phyloP scores from a whole-genome alignment of 192 early-diverging fungal genomes.

The Helicostylum pulchrum region DNA sequence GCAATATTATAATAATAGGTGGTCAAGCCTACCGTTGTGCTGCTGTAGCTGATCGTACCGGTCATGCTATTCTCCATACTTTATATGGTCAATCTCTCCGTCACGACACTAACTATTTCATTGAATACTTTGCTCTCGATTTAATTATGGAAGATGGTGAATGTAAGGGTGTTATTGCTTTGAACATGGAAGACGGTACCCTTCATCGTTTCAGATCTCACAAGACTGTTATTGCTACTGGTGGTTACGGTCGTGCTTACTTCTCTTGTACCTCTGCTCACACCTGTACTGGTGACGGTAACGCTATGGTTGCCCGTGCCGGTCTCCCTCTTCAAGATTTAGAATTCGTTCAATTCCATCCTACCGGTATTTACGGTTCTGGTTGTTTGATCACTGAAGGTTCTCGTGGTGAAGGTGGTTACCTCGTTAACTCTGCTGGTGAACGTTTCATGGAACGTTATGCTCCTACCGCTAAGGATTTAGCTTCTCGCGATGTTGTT shows the following conservation, averaged over 20 bases:
- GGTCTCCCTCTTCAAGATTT: slow-evolving; percentile 96
- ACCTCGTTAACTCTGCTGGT: slow-evolving; percentile 92
- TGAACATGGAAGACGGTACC: slow-evolving; percentile 98
- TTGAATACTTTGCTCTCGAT: slow-evolving; percentile 99
- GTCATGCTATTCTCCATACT: slow-evolving; percentile 96
- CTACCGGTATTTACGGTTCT: slow-evolving; percentile 97
- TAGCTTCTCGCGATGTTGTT: slow-evolving; percentile 99
- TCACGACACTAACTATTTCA: slow-evolving; percentile 95
- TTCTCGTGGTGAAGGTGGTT: slow-evolving; percentile 95
- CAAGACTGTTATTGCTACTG: slow-evolving; percentile 98
- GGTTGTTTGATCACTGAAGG: slow-evolving; percentile 96
- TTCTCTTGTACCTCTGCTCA: slow-evolving; percentile 98
- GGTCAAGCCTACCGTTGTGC: slow-evolving; percentile 98
- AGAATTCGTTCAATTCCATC: slow-evolving; percentile 99
- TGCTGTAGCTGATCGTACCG: slow-evolving; percentile 97
- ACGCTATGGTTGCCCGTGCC: slow-evolving; percentile 97
- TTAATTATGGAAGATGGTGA: slow-evolving; percentile 98
- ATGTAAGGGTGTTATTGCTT: slow-evolving; percentile 94
- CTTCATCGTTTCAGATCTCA: slow-evolving; percentile 96
- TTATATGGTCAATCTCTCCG: slow-evolving; percentile 96
- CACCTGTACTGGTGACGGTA: slow-evolving; percentile 98
- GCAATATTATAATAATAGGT: slow-evolving; percentile 37
- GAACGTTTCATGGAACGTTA: slow-evolving; percentile 99
- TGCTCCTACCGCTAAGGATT: slow-evolving; percentile 96
- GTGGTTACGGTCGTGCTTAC: slow-evolving; percentile 98